Evolutionary conservation across 2,329 filamentous ascomycete genomes (phyloP).

Genomic region (Trichoderma simmonsii): DNA sequence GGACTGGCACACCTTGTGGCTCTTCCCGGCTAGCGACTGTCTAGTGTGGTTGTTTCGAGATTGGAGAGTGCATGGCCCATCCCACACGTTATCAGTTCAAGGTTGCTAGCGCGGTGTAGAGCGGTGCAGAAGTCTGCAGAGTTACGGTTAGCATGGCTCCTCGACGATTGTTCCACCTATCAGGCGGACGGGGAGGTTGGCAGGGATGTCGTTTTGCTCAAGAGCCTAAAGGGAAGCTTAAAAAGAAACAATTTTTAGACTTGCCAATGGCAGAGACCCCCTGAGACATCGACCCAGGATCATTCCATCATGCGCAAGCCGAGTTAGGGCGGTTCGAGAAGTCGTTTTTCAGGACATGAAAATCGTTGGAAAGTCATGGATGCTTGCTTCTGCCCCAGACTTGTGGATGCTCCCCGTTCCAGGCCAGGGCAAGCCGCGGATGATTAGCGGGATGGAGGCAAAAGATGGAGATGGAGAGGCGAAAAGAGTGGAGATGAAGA

Average conservation of each 20-base stretch:
- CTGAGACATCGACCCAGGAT: background rate
- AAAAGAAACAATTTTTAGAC: slow-evolving; percentile 6
- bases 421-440: background rate
- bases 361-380: background rate
- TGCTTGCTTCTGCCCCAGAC: background rate
- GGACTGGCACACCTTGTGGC: background rate
- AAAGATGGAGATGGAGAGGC: background rate
- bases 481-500: background rate
- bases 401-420: background rate
- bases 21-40: background rate
- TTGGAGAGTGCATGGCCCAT: background rate
- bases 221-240: slow-evolving; percentile 3
- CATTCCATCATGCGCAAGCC: background rate
- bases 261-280: background rate
- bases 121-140: background rate
- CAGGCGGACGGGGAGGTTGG: background rate
- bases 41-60: background rate
- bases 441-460: background rate
- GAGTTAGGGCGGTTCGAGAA: too few species aligned
- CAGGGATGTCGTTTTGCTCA: background rate
- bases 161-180: slow-evolving; percentile 6
- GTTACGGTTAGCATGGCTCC: background rate
- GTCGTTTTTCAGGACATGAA: background rate
- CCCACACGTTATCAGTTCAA: background rate
- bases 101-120: background rate